Evolutionary conservation across 1,284 basidiomycete species (phyloP).

Genomic region (Cryptococcus hybrid): DNA sequence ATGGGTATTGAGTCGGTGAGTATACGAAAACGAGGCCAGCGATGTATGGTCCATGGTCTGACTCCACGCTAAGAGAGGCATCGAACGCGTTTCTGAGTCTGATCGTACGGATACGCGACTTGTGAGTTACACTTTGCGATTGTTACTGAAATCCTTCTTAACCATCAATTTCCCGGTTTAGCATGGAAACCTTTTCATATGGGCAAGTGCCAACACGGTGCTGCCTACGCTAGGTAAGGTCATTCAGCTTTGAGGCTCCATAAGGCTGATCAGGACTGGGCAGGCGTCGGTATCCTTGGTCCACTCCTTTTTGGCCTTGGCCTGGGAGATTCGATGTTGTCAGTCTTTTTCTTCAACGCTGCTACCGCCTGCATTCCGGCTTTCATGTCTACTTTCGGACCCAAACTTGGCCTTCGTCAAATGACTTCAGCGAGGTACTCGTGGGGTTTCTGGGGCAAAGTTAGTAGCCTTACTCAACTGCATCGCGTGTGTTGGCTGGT

Average conservation of each 20-base stretch:
- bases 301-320: slow-evolving; percentile 29
- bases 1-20: slow-evolving; percentile 40
- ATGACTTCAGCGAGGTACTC: slow-evolving; percentile 49
- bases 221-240: not conserved
- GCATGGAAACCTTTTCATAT: slow-evolving; percentile 29
- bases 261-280: not conserved
- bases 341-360: slow-evolving; percentile 35
- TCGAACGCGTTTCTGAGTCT: slow-evolving; percentile 36
- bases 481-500: slow-evolving; percentile 44
- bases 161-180: not conserved
- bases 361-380: slow-evolving; percentile 27
- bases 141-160: no score
- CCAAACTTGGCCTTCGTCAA: slow-evolving; percentile 45
- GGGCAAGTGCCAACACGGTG: slow-evolving; percentile 3
- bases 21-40: not conserved
- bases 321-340: slow-evolving; percentile 37
- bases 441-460: slow-evolving; percentile 45
- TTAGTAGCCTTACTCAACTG: slow-evolving; percentile 36
- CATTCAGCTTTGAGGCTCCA: not conserved
- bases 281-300: slow-evolving; percentile 33
- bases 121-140: slow-evolving; percentile 5
- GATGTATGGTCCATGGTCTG: not conserved
- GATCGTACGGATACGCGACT: slow-evolving; percentile 28
- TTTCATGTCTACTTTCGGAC: slow-evolving; percentile 40
- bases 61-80: slow-evolving; percentile 24